Evolutionary conservation across 441 rosid genomes (phyloP).

Genomic region (Lagerstroemia fauriei): DNA sequence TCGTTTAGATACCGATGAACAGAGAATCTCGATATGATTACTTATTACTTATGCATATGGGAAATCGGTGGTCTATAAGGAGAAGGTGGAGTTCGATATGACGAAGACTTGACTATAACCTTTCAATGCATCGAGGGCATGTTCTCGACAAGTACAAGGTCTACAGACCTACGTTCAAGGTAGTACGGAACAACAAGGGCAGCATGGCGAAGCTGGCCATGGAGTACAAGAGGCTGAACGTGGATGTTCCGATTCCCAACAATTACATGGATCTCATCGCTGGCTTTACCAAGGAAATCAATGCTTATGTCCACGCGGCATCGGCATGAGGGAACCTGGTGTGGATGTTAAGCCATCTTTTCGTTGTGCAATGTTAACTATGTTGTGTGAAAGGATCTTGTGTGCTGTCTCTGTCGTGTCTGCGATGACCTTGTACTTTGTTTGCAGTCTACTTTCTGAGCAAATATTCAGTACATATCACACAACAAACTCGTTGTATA

Average conservation of each 20-base stretch:
- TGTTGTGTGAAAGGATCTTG: too few relatives aligned
- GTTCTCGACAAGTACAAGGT: conserved; percentile 19
- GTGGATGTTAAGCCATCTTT: too few relatives aligned
- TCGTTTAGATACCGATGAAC: too few relatives aligned
- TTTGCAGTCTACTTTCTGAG: not conserved
- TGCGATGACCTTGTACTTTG: too few relatives aligned
- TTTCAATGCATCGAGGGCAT: conserved; percentile 17
- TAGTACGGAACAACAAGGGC: not conserved
- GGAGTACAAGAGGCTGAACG: conserved; percentile 19
- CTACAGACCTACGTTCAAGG: conserved; percentile 9
- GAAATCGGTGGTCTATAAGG: conserved; percentile 1
- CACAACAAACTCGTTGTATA: too few relatives aligned
- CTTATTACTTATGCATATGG: not conserved
- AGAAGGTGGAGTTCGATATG: conserved; percentile 24
- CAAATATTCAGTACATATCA: too few relatives aligned
- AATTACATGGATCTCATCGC: conserved; percentile 16
- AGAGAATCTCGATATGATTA: too few relatives aligned
- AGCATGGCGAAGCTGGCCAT: not conserved
- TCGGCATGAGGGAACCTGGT: not conserved
- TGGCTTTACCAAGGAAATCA: not conserved
- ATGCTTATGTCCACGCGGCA: not conserved
- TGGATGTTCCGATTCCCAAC: not conserved
- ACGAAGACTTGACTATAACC: not conserved
- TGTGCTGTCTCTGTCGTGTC: too few relatives aligned
- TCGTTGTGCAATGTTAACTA: too few relatives aligned